These are phyloP conservation scores for Claviceps sorghi DNA, from an alignment of 2,329 filamentous ascomycete species.

Conservation along the genomic window DNA sequence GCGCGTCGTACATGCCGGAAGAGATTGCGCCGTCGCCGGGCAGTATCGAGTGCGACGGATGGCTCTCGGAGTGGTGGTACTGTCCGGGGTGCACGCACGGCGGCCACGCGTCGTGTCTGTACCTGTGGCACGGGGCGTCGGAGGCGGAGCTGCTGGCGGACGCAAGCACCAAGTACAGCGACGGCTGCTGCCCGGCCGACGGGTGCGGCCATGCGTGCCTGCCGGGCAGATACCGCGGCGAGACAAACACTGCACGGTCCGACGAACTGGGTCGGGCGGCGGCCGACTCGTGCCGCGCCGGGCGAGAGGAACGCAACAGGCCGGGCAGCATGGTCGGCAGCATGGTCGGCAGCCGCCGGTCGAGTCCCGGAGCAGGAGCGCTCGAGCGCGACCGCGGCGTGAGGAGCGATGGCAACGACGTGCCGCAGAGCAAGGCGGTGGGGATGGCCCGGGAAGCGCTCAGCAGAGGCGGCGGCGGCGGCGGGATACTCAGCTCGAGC, in stretches of 20 bases:
- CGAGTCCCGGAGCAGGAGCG: slow-evolving; percentile 4
- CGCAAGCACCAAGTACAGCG: slow-evolving; percentile 23
- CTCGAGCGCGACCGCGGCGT: slow-evolving; percentile 11
- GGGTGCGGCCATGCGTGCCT: slow-evolving; percentile 51
- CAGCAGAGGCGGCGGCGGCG: slow-evolving; percentile 17
- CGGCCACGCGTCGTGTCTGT: slow-evolving; percentile 45
- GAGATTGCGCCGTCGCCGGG: slow-evolving; percentile 17
- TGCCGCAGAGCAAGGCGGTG: slow-evolving; percentile 45
- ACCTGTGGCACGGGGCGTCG: slow-evolving; percentile 39
- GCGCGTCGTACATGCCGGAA: slow-evolving; percentile 22
- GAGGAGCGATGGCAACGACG: slow-evolving; percentile 36
- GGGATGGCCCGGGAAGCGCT: slow-evolving; percentile 43
- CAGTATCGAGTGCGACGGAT: slow-evolving; percentile 8
- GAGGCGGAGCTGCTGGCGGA: slow-evolving; percentile 10
- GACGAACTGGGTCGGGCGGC: slow-evolving; percentile 39
- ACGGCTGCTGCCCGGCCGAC: slow-evolving; percentile 49
- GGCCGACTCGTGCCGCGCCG: slow-evolving; percentile 22
- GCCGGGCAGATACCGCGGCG: slow-evolving; percentile 39
- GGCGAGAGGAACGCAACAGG: slow-evolving; percentile 12
- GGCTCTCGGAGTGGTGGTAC: slow-evolving; percentile 43
- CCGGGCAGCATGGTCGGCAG: slow-evolving; percentile 8
- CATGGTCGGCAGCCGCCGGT: slow-evolving; percentile 9
- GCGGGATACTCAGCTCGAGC: slow-evolving; percentile 36
- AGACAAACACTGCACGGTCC: slow-evolving; percentile 27
- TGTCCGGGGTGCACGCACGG: slow-evolving; percentile 49